Base-by-base conservation (phyloP, 2,329 filamentous ascomycete species). In the Aspergillus texensis region DNA sequence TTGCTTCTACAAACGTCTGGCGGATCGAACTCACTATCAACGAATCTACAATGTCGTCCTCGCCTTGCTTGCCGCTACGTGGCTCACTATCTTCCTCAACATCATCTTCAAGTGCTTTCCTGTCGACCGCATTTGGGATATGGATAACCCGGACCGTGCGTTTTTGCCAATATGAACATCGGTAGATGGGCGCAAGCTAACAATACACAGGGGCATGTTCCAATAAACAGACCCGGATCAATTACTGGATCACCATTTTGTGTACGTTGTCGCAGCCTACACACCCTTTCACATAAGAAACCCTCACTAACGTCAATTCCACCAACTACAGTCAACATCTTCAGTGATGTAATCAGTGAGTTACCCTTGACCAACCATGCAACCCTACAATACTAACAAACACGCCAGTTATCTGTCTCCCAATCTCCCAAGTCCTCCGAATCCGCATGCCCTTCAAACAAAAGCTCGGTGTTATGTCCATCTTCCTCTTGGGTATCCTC, bases 31-130 rank as follows among this genome's bases (percentile, higher is more conserved):
- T 4, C 50, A 43, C 28, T 70, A 70, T 14, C 66, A 70, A 50
- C 63, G 60, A 6, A 57, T 68, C 41, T 68, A 68, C 32, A 70
- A 70, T 45, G 64, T 70, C 54, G 66, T 64, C 1, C 56, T 70
- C 9, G 43, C 16, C 6, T 24, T 68, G 3, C 57, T 70, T 12
- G 67, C 45, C 24, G 65, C 68, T 10, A 68, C 68, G 2, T 68
- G 68, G 68, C 57, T 67, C 45, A 62, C 64, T 0, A 57, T 70
- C 21, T 68, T 70, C n/a, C 64, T 70, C 39, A 64, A 70, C 39
- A 68, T 68, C 32, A 57, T 70, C 43, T 68, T 70, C 65, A 68
- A 68, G 41, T 70, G 68, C 61, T 70, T 62, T 36, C 68, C 68
- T 4, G 62, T 61, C 3, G 36, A 62, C 24, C 65, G 68, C 11